phyloP scores from a whole-genome alignment of 202 grass and related monocot species.

The Carex arenaria region DNA sequence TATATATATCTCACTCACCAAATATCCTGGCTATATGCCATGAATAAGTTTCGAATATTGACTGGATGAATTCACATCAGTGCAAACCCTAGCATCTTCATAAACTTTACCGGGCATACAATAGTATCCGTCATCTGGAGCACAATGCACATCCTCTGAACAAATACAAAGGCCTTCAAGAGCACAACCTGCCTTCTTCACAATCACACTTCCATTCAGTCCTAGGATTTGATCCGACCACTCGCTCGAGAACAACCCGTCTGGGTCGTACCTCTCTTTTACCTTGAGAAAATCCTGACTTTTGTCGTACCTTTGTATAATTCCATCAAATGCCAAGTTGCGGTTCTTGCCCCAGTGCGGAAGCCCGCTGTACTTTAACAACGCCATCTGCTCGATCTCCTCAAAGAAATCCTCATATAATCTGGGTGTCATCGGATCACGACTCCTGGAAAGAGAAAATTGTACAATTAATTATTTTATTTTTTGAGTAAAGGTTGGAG shows the following conservation, averaged over 20 bases:
- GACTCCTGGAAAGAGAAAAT: constrained; percentile 37
- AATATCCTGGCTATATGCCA: neutral
- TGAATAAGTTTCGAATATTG: neutral
- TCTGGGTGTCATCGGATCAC: constrained; percentile 22
- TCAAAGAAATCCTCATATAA: constrained; percentile 46
- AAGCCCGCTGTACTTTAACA: constrained; percentile 47
- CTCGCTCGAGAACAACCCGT: constrained; percentile 68
- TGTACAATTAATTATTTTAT: neutral
- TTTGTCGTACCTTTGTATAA: constrained; percentile 31
- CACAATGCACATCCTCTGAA: constrained; percentile 56
- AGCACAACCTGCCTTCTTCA: constrained; percentile 31
- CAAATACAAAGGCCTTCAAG: constrained; percentile 78
- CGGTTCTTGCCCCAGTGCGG: constrained; percentile 93
- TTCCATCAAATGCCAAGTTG: constrained; percentile 59
- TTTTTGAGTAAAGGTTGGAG: no score
- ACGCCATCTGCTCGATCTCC: constrained; percentile 75
- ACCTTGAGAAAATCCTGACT: constrained; percentile 34
- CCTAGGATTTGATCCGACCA: constrained; percentile 72
- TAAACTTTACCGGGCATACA: constrained; percentile 63
- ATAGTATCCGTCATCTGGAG: constrained; percentile 50
- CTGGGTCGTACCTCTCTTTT: constrained; percentile 44
- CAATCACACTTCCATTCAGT: constrained; percentile 18
- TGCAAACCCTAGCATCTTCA: constrained; percentile 61
- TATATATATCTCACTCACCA: no score
- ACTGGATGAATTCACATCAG: neutral